Evolutionary conservation across 805 yeast species (phyloP), one percentile per base, ranked within the genome.

Genomic region (Komagataella kurtzmanii): DNA sequence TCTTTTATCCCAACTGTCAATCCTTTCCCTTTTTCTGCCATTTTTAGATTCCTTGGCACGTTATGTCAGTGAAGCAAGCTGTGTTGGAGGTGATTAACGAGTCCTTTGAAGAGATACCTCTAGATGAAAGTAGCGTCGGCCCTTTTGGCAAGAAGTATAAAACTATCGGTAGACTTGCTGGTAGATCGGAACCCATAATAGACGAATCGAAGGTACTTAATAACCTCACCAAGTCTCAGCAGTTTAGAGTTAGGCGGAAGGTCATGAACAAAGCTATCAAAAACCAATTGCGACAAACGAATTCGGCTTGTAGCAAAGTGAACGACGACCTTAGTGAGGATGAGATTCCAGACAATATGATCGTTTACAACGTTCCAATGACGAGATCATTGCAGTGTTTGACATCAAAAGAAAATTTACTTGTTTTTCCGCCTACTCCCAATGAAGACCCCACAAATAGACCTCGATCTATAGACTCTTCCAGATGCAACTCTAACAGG

Each of bases 311-410:
- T 49, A 17, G 12, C 30, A 46, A 17, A 40, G 21, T 6, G 19
- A 45, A 18, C 51, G 49, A 8, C 48, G 24, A n/a, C 44, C 24
- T n/a, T 17, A 36, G 17, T 17, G 83, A 79, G 56, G 79, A 77
- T 53, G 76, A 77, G 53, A 64, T 79, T 46, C 80, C 80, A 1
- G 78, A 73, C 46, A 75, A 75, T 51, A 64, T 73, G 19, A 69
- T 75, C 19, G 75, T 82, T 53, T 83, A 69, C 64, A 82, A 83
- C 57, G 85, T 83, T 17, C 89, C 89, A 2, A 64, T 79, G 50
- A 73, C 85, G 0, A 81, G 79, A 49, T 74, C 84, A 0, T 63
- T 81, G 17, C 68, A 63, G 5, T 63, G 72, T 10, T 55, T 70
- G 17, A 55, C 67, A n/a, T 65, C 65, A 17, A 64, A 65, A 49